Evolutionary conservation across 768 basidiomycete species (phyloP).

Genomic region (Phanerodontia chrysosporium): DNA sequence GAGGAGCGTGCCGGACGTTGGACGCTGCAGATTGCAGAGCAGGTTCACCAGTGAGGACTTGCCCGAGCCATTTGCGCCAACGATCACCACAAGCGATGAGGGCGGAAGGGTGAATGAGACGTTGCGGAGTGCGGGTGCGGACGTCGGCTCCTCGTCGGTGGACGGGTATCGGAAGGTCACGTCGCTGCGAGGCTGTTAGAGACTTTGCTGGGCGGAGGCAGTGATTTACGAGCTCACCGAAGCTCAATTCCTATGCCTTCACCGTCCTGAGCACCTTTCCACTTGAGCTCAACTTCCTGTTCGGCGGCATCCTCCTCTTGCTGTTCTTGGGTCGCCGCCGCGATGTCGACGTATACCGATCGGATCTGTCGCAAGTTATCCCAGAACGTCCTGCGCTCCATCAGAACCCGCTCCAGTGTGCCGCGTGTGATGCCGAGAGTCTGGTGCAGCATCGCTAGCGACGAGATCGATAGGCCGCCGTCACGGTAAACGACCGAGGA

Average conservation of each 20-base stretch:
- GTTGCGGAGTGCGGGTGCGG: slow-evolving; percentile 29
- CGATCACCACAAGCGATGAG: slow-evolving; percentile 48
- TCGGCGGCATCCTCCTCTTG: background rate
- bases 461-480: background rate
- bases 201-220: background rate
- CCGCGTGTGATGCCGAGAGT: background rate
- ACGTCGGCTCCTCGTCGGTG: slow-evolving; percentile 29
- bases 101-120: slow-evolving; percentile 35
- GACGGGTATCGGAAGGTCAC: slow-evolving; percentile 49
- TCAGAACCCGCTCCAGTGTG: background rate
- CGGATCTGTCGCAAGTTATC: background rate
- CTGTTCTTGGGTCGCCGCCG: too few species aligned
- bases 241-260: slow-evolving; percentile 6
- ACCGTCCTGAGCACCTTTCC: background rate
- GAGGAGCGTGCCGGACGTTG: too few species aligned
- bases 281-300: background rate
- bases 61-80: slow-evolving; percentile 46
- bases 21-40: slow-evolving; percentile 21
- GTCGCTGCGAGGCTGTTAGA: slow-evolving; percentile 30
- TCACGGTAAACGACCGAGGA: background rate
- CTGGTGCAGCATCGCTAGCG: background rate
- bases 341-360: background rate
- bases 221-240: background rate
- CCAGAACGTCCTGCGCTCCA: background rate
- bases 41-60: slow-evolving; percentile 41